Conservation (phyloP, 148 eudicot genomes). For the Fagopyrum tataricum region DNA sequence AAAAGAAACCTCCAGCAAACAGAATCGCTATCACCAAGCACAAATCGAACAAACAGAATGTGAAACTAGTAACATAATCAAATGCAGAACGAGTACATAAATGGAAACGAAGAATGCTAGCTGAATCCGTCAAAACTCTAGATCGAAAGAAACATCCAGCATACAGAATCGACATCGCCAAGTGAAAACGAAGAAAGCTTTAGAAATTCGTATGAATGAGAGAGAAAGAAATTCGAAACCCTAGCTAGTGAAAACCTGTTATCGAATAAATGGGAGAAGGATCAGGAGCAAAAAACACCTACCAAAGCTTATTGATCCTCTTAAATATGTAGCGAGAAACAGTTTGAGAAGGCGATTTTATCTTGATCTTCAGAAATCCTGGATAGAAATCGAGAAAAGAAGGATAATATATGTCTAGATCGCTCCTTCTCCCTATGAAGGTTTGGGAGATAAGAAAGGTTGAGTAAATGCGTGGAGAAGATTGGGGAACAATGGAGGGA, state of each 20-base stretch:
- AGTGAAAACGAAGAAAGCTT: neutral
- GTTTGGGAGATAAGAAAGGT: neutral
- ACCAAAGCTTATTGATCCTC: neutral
- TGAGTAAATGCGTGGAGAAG: neutral
- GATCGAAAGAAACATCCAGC: neutral
- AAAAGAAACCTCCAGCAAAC: too few species aligned
- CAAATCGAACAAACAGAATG: too few species aligned
- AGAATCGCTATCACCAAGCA: too few species aligned
- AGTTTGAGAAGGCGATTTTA: neutral
- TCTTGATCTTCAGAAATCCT: neutral
- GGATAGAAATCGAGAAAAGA: neutral
- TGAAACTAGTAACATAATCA: neutral
- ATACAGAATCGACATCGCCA: neutral
- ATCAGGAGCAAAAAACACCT: neutral
- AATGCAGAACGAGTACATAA: neutral
- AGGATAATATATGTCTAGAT: neutral
- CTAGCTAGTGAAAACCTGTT: neutral
- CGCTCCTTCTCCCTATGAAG: slow-evolving; percentile 4
- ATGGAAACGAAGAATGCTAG: neutral
- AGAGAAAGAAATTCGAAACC: neutral
- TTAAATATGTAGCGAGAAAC: neutral
- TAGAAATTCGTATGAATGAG: neutral
- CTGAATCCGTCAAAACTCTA: neutral
- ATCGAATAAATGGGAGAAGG: neutral
- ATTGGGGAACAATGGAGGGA: neutral